Evolutionary conservation across 2,329 filamentous ascomycete genomes (phyloP).

Genomic region (Sporothrix protearum): DNA sequence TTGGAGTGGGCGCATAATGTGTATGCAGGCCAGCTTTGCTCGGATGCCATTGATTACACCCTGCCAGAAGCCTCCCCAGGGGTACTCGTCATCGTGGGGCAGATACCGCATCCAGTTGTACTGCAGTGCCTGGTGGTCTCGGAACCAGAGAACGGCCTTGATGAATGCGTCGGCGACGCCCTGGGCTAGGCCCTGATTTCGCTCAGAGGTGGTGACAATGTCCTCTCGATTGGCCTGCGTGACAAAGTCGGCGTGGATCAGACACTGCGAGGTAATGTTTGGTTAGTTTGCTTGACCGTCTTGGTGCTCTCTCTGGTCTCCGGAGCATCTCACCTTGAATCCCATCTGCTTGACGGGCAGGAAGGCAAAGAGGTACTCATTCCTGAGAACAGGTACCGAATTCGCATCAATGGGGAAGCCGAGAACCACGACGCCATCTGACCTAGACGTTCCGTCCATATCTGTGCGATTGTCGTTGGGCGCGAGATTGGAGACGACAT

Average conservation of each 20-base stretch:
- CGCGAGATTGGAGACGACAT: conserved; percentile 32
- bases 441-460: conserved; percentile 32
- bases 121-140: conserved; percentile 37
- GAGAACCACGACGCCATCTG: conserved; percentile 40
- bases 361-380: conserved; percentile 46
- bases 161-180: conserved; percentile 41
- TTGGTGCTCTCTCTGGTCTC: no score
- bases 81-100: not conserved
- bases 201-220: conserved; percentile 37
- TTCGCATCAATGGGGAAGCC: conserved; percentile 44
- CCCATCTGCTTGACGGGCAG: conserved; percentile 43
- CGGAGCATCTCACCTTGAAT: conserved; percentile 35
- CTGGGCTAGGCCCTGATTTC: conserved; percentile 40
- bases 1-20: not conserved
- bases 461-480: conserved; percentile 39
- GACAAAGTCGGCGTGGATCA: conserved; percentile 51
- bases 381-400: conserved; percentile 37
- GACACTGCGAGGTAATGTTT: conserved; percentile 36
- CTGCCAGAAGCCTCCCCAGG: conserved; percentile 7
- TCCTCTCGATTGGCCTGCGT: conserved; percentile 45
- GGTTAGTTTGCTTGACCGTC: not conserved
- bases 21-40: not conserved
- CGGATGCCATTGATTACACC: not conserved
- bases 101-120: conserved; percentile 46
- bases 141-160: conserved; percentile 40